A percentile compares a stretch with the other conserved stretches of the same genome.
phyloP scores from a whole-genome alignment of 371 early-diverging fungal species.

The Mucor racemosus region DNA sequence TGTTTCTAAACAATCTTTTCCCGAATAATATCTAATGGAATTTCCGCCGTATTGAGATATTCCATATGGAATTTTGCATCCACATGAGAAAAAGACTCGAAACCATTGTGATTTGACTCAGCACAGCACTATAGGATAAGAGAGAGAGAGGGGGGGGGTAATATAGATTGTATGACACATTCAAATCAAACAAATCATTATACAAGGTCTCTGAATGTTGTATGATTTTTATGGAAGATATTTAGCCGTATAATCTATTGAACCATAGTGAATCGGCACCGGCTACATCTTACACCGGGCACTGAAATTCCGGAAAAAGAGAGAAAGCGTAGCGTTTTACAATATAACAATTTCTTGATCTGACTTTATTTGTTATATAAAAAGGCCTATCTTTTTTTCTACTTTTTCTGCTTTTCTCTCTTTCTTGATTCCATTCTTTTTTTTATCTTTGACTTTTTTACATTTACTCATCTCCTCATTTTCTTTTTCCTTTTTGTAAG shows the following conservation, averaged over 20 bases:
- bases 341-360: conserved; percentile 14
- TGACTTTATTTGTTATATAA: conserved; percentile 13
- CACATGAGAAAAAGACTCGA: too few relatives aligned
- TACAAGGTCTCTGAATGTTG: not conserved
- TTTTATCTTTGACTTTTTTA: not conserved
- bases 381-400: conserved; percentile 12
- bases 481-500: not conserved
- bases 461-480: not conserved
- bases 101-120: not conserved
- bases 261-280: conserved; percentile 13
- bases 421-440: not conserved
- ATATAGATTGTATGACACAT: not conserved
- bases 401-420: not conserved
- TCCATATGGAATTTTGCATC: not conserved
- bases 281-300: conserved; percentile 24
- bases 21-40: conserved; percentile 10
- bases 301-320: conserved; percentile 12
- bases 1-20: conserved; percentile 14
- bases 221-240: conserved; percentile 14
- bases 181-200: not conserved
- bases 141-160: not conserved
- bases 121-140: not conserved
- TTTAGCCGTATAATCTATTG: conserved; percentile 19
- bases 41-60: conserved; percentile 3
- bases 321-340: conserved; percentile 7